Base-by-base conservation (phyloP, 2,329 filamentous ascomycete species). In the Cryphonectria japonica region DNA sequence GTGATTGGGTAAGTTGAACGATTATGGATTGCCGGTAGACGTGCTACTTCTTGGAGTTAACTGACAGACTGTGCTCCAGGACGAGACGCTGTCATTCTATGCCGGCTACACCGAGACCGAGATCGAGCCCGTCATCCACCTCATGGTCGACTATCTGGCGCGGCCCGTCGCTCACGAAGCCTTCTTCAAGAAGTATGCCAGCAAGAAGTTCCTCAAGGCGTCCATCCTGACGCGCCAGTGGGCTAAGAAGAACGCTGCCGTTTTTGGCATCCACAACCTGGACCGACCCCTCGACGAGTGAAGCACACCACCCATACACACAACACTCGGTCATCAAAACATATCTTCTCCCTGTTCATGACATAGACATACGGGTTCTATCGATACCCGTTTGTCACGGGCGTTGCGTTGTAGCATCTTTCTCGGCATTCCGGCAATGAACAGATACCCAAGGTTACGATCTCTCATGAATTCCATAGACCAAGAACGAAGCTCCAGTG, bases 151-250 rank as follows among this genome's bases (percentile, higher is more conserved):
- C 81, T 99, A 99, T 80, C 91, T 99, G 54, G 92, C 93, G 71
- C 91, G 93, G 16, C 96, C 95, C 37, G 93, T 98, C 68, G 89
- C 91, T 60, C 96, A 99, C 79, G 95, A 98, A 80, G 97, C 96
- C 52, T 98, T 99, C 87, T 98, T 98, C 88, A 97, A 97, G 89
- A 99, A 99, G 83, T 99, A 99, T 81, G 96, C 96, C 70, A 97
- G 94, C 89, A 99, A 98, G 87, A 98, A 97, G 84, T 99, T 98
- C 84, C 85, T 98, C 77, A 99, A 99, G 86, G 95, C 94, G 76
- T 98, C 95, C 37, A 94, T 98, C 77, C 87, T 97, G 73, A 93
- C 95, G 50, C 93, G 95, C 77, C 90, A 93, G 78, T 99, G 96
- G 96, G 94, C 94, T 71, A 98, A 97, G 87, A 92, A 92, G 81